A percentile compares a stretch with the other conserved stretches of the same genome.
Evolutionary conservation across 208 protist species (phyloP).

Genomic region (Acanthamoeba castellanii): DNA sequence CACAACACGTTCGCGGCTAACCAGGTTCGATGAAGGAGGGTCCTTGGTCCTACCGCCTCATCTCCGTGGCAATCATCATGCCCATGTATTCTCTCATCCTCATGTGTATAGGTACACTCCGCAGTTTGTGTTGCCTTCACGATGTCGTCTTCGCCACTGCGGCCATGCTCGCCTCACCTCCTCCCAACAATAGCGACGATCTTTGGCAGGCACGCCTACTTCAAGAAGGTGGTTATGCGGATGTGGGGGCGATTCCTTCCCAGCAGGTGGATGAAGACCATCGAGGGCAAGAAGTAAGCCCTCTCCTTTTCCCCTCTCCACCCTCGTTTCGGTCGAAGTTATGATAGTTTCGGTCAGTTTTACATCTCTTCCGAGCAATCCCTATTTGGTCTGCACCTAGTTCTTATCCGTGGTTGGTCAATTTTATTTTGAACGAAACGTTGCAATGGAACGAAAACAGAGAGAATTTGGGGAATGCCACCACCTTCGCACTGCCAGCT

Average conservation of each 20-base stretch:
- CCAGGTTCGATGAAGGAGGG: constrained; percentile 56
- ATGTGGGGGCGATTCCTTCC: constrained; percentile 65
- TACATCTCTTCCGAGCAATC: too few relatives aligned
- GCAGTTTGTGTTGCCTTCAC: background rate
- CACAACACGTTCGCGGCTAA: background rate
- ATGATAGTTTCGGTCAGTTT: too few relatives aligned
- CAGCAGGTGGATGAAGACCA: background rate
- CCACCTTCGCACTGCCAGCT: too few relatives aligned
- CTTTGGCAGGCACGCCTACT: constrained; percentile 58
- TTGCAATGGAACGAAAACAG: too few relatives aligned
- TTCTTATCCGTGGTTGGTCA: too few relatives aligned
- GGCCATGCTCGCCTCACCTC: background rate
- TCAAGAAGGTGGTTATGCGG: constrained; percentile 55
- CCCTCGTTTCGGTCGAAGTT: background rate
- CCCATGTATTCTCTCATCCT: constrained; percentile 65
- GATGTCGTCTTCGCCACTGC: too few relatives aligned
- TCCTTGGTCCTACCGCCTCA: constrained; percentile 61
- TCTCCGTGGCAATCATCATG: constrained; percentile 48
- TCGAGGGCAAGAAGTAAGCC: background rate
- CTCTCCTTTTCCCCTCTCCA: background rate
- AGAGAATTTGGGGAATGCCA: too few relatives aligned
- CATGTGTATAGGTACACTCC: constrained; percentile 20
- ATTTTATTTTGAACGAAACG: too few relatives aligned
- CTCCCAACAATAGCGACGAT: background rate
- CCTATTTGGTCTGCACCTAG: too few relatives aligned